Base-by-base conservation (phyloP, 768 basidiomycete species). In the Tricholoma bakamatsutake region DNA sequence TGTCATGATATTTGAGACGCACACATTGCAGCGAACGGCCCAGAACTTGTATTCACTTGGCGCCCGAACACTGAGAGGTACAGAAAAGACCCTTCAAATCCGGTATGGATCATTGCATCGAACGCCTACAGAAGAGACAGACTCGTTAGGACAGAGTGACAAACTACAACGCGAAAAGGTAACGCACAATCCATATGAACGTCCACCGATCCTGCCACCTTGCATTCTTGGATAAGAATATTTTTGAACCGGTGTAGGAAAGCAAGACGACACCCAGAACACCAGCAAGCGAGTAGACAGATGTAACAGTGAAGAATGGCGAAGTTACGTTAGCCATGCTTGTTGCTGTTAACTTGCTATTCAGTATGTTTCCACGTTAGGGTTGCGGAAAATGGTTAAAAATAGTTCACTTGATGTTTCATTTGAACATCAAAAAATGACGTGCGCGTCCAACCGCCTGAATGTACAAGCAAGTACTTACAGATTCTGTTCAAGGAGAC, bases 61-160 rank as follows among this genome's bases (percentile, higher is more conserved):
- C 84, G 75, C 33, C 89, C 90, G 59, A 91, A 89, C 50, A 78
- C 78, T 2, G 89, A 90, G 47, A 87, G 74, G 69, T 83, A 90
- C 33, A 93, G 75, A 75, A 89, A 93, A 4, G 89, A 83, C 8
- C 88, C 90, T 65, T 93, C 90, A 55, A 89, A 83, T 0, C 75
- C 74, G 67, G 90, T 87, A 66, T 92, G 90, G 56, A 88, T 88
- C 66, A 89, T 73, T 3, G 82, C 88, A 66, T 92, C 89, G 61
- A 92, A 92, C 18, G 86, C 79, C 88, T 89, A 15, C 17, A 24
- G 7, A 31, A 13, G 27, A 12, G 50, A 12, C 50, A 12, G 50
- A 12, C 50, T 46, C 58, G 43, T 45, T 15, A 18, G 18, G n/a
- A 18, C 6, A 24, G 21, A 21, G 18, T 24, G 18, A 18, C 7